Evolutionary conservation across 495 filamentous ascomycete species (phyloP).

Genomic region (Chaetomium tenue): DNA sequence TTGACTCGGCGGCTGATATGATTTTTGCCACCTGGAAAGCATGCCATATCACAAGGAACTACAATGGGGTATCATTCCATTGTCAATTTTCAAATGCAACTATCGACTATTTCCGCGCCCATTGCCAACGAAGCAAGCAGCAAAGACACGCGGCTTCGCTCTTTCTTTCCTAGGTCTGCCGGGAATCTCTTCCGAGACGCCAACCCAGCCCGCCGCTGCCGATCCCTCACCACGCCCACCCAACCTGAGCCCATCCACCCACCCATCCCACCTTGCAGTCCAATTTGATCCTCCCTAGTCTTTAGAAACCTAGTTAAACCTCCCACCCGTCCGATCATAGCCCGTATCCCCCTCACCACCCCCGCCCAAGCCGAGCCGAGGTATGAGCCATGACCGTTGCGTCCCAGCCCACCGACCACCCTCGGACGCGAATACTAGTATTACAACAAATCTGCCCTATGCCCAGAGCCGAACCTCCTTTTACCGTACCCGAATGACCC

Average conservation of each 20-base stretch:
- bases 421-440: neutral
- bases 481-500: constrained; percentile 7
- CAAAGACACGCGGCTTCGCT: neutral
- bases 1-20: too few species aligned
- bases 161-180: neutral
- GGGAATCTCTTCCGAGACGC: neutral
- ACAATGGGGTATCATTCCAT: constrained; percentile 12
- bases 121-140: neutral
- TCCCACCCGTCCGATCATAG: neutral
- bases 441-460: neutral
- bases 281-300: neutral
- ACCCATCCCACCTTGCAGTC: neutral
- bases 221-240: neutral
- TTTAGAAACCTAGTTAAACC: neutral
- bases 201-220: neutral
- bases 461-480: constrained; percentile 2
- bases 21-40: neutral
- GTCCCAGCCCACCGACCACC: too few species aligned
- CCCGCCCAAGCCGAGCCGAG: too few species aligned
- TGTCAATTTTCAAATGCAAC: constrained; percentile 3
- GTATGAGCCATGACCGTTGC: neutral
- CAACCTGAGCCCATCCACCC: neutral
- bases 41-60: neutral
- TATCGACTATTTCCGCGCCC: neutral
- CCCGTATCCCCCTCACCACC: neutral